Evolutionary conservation across 2,329 filamentous ascomycete species (phyloP), one percentile per base, ranked within the genome.

Genomic region (Clathrospora elynae): DNA sequence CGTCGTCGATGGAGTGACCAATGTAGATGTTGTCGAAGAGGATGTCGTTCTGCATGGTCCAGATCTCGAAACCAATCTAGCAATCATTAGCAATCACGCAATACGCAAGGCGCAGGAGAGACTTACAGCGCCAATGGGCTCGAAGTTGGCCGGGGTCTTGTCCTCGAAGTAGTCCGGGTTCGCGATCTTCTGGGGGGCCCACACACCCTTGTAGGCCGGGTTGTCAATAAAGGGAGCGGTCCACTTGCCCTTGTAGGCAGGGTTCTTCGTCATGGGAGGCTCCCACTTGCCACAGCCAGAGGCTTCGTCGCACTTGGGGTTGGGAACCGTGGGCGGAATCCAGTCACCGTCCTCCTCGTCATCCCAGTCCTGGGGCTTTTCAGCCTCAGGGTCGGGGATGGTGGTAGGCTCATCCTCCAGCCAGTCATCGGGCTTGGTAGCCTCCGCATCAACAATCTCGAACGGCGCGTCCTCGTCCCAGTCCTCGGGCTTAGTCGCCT

Each of bases 11-110:
- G 13, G 92, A 97, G 84, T 99, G 93, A 54, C 93, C 93, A 71
- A 99, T 90, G 83, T 97, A 99, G 80, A 99, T 95, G 85, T 99
- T 99, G 84, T 97, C 90, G 66, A 99, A 97, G 66, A 96, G 86
- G 63, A 99, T 97, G 70, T 96, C 88, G 73, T 85, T 95, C 78
- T 96, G 92, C 93, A 99, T 99, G 66, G 93, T 97, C 93, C 93
- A 99, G 77, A 99, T 92, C 76, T 99, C 93, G 68, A 97, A 97
- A 64, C 93, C 93, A 76, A 97, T 91, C 87, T 90, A 67, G 9
- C 9, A 0, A 8, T 9, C 23, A 29, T 65, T 42, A 64, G 58
- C 35, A 33, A 18, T 17, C 18, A 12, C 16, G 19, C 11, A 16
- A 14, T 29, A 30, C 11, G n/a, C 11, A 14, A 6, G 29, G 9